phyloP scores from a whole-genome alignment of 352 stramenopile genomes.

The Globisporangium splendens region DNA sequence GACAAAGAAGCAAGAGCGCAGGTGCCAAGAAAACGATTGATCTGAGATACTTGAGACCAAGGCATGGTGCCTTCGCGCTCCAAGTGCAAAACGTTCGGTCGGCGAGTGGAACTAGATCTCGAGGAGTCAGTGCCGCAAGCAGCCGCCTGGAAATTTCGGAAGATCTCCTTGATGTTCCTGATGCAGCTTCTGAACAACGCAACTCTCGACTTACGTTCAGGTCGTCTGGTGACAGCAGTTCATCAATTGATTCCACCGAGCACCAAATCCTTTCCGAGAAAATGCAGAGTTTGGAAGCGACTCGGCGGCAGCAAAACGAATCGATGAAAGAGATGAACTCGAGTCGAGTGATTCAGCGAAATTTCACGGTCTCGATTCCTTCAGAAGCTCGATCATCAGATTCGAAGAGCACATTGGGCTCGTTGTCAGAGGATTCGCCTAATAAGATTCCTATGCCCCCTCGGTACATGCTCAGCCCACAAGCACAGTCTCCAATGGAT shows the following conservation, averaged over 20 bases:
- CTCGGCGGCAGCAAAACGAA: conserved; percentile 1
- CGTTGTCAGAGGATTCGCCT: conserved; percentile 14
- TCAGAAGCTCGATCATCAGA: conserved; percentile 7
- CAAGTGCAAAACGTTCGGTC: conserved; percentile 5
- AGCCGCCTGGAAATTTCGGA: conserved; percentile 14
- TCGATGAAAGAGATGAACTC: background rate
- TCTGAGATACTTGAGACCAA: conserved; percentile 22
- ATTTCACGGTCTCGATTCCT: conserved; percentile 22
- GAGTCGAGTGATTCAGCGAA: conserved; percentile 16
- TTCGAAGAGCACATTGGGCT: conserved; percentile 1
- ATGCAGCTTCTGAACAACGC: conserved; percentile 3
- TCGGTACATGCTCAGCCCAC: conserved; percentile 25
- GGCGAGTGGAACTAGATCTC: background rate
- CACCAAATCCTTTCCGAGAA: conserved; percentile 11
- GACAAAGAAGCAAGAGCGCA: conserved; percentile 10
- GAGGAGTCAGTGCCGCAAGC: conserved; percentile 2
- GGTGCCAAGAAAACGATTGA: conserved; percentile 29
- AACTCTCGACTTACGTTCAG: conserved; percentile 10
- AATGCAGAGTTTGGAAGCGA: conserved; percentile 4
- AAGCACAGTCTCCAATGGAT: conserved; percentile 6
- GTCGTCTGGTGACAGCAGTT: conserved; percentile 5
- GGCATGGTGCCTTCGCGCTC: conserved; percentile 10
- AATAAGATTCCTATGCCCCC: conserved; percentile 26
- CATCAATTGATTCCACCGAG: conserved; percentile 9
- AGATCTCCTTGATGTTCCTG: conserved; percentile 20